Evolutionary conservation across 2,329 filamentous ascomycete species (phyloP), one percentile per base, ranked within the genome.

Genomic region (Cladobotryum protrusum): DNA sequence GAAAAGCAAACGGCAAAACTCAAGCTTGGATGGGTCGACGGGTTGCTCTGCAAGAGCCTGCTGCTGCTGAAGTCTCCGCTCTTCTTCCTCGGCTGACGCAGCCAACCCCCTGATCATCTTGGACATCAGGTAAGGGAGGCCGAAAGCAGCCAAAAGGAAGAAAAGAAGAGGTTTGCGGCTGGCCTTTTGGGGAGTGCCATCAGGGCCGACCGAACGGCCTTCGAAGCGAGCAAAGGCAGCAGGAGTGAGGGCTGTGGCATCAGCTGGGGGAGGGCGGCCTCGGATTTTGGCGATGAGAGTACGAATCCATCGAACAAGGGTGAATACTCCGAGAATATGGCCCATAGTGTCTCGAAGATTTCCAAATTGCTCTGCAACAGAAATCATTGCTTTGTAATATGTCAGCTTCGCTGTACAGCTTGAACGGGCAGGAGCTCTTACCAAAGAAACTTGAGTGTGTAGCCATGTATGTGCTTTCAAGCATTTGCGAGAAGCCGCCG

Each of bases 391-490:
- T 93, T 56, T 37, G 42, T 7, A 14, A 39, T 29, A 35, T 12
- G 24, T 36, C 13, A 43, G 15, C 15, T 8, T 37, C 9, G 15
- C 17, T 32, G 35, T 8, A 13, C 3, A 15, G 46, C n/a, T 7
- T 14, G 5, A 12, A 17, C 15, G 1, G 29, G 12, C 20, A 8
- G 35, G 13, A 15, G 14, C 19, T 58, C 86, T 62, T 79, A 96
- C 90, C 91, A 63, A 97, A 99, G 70, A 99, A 99, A 48, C 89
- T 96, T 5, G 91, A 96, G 70, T 99, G 93, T 0, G 93, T 99
- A 29, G 95, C 93, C 95, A 99, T 99, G 63, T 96, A 99, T 11
- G 93, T 97, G 74, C 93, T 97, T 72, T 99, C 93, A 24, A 99
- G 78, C 93, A 99, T 99, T 74, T 99, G 93, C 12, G 95, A 89